Evolutionary conservation across 495 filamentous ascomycete genomes (phyloP), one percentile per base, ranked within the genome.

Genomic region (Penicillium maclennaniae): DNA sequence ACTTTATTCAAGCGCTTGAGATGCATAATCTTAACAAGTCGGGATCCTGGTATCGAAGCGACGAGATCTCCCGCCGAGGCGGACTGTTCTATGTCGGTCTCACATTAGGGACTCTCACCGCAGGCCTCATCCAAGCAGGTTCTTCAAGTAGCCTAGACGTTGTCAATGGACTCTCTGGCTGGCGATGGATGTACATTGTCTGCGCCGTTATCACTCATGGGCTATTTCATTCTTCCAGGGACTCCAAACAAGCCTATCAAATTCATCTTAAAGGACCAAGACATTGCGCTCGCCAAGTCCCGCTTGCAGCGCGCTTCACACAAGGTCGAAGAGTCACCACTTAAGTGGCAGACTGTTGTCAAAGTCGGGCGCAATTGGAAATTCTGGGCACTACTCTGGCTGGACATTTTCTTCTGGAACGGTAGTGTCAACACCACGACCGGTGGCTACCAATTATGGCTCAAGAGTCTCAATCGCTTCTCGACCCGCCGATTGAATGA

Each of bases 101-200:
- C 23, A 73, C 76, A 4, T 63, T 82, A 6, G 79, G 76, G 16
- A 74, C 74, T 1, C 53, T 79, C 4, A 79, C 75, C 3, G 69
- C 77, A n/a, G 76, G 76, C 10, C 56, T 78, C 14, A 76, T 82
- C 45, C 76, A 79, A 66, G 69, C 75, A 0, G 77, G 69, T 0
- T 68, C 76, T 23, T 75, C 71, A 6, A 45, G 53, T 2, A 52
- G 65, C 7, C 66, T 82, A 3, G 70, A 80, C 43, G 75, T 74
- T 0, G 67, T 77, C 7, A 60, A 75, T 31, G 77, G 79, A 0
- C 58, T 79, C 0, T 69, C 68, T 4, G 79, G 79, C 0, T 82
- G 77, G 79, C 59, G 77, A 47, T 81, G 75, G 76, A 74, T 81
- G 72, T 81, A 73, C 55, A 78, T 81, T 52, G 74, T 81, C 50